Conservation (phyloP, 2,329 filamentous ascomycete genomes). For the Thielaviopsis populi region DNA sequence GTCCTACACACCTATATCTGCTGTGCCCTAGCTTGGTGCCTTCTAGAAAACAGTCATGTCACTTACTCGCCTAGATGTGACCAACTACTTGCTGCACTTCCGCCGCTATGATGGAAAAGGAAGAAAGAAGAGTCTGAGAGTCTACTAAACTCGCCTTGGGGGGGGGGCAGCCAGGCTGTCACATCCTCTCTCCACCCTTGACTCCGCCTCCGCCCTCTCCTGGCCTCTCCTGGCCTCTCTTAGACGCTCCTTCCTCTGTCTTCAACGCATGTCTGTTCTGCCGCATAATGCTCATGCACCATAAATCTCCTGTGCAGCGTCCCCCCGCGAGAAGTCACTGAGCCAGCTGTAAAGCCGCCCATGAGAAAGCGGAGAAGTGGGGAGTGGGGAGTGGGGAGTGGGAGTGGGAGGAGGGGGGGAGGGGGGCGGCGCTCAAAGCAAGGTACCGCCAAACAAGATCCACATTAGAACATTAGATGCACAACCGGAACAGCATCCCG, state of each 20-base stretch:
- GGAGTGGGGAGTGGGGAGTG: background rate
- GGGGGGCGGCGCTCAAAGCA: background rate
- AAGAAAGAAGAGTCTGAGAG: background rate
- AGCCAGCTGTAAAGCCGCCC: background rate
- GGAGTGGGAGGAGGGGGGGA: background rate
- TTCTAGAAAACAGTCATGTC: background rate
- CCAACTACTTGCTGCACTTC: background rate
- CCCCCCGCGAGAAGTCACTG: background rate
- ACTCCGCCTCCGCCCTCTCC: too few species aligned
- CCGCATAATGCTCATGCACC: background rate
- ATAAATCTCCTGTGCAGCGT: background rate
- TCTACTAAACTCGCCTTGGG: too few species aligned
- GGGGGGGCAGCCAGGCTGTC: too few species aligned
- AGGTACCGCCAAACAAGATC: background rate
- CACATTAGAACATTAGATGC: background rate
- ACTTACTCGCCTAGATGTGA: background rate
- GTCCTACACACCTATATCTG: background rate
- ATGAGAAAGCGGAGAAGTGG: too few species aligned
- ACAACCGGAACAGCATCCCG: background rate
- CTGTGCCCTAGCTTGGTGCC: background rate
- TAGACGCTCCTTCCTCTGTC: background rate
- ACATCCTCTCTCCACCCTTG: too few species aligned
- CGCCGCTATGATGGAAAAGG: background rate
- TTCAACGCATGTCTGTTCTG: background rate
- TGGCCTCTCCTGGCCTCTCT: background rate